Percentiles rank a stretch among this genome's conserved stretches.
phyloP scores from a whole-genome alignment of 352 stramenopile species.

The Pythium biforme region DNA sequence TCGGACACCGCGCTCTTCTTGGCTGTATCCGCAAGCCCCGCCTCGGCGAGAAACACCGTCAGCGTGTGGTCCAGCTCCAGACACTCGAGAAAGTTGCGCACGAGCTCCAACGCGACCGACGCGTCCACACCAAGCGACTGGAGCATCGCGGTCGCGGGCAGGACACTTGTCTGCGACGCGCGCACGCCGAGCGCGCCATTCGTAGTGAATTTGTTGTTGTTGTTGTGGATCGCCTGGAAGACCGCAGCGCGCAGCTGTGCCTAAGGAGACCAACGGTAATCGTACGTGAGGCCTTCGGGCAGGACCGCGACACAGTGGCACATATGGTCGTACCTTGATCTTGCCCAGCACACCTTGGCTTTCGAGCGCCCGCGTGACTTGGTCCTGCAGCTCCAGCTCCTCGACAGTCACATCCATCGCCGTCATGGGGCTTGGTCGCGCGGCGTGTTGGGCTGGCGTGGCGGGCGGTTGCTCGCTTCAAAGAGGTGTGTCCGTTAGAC shows the following conservation, averaged over 20 bases:
- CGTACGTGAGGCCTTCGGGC: neutral
- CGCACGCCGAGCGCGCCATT: neutral
- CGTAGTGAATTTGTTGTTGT: constrained; percentile 18
- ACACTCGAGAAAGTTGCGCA: constrained; percentile 56
- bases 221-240: constrained; percentile 69
- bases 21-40: constrained; percentile 18
- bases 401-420: constrained; percentile 40
- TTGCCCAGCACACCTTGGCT: constrained; percentile 66
- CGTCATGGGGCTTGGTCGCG: constrained; percentile 20
- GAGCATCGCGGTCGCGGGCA: constrained; percentile 15
- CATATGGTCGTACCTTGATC: constrained; percentile 46
- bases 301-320: neutral
- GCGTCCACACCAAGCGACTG: constrained; percentile 35
- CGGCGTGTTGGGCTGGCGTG: neutral
- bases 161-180: constrained; percentile 7
- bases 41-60: constrained; percentile 47
- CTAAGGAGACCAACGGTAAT: constrained; percentile 16
- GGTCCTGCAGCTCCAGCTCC: constrained; percentile 62
- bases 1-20: neutral
- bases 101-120: constrained; percentile 42
- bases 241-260: constrained; percentile 72
- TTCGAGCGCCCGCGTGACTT: constrained; percentile 54
- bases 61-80: constrained; percentile 63
- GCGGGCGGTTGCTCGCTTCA: constrained; percentile 13
- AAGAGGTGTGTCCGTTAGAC: constrained; percentile 2